Evolutionary conservation across 805 yeast genomes (phyloP), one percentile per base, ranked within the genome.

Genomic region (Kregervanrija pseudodelftensis): DNA sequence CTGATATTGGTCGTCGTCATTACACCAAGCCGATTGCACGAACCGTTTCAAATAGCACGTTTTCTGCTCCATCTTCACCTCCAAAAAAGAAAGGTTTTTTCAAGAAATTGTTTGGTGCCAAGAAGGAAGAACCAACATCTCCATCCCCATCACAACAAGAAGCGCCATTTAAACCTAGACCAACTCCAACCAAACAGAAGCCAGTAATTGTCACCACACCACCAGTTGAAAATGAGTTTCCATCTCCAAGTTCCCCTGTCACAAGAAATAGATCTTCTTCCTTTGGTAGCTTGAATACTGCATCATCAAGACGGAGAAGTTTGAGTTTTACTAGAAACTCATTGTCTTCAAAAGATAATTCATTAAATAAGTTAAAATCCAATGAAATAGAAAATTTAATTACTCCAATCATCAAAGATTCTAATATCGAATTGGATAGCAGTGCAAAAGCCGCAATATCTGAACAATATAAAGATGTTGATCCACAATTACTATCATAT

Each of bases 401-500:
- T 22, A 5, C n/a, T 16, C 42, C n/a, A 17, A 37, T 8, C 9
- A 16, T n/a, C n/a, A 40, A 16, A 35, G 17, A 28, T 28, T 12
- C 33, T 32, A 32, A 32, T 14, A 35, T 8, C 9, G 12, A 35
- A 2, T 35, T 22, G 14, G 31, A 22, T 13, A n/a, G 8, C 16
- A 32, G 31, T 30, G 36, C 35, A 10, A 36, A 33, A 11, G 11
- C 34, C 12, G 42, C 58, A 14, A 42, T 52, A 15, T 47, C 60
- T 2, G 55, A 55, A 3, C 49, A 56, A 38, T 54, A 50, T 41
- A 56, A 58, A 42, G 55, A 63, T 30, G 43, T 68, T 13, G 80
- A 77, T 50, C 72, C 74, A 2, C 67, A 72, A 49, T 54, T 77
- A 28, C 67, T 71, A 34, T 71, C 70, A 42, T 77, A 76, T 52